Evolutionary conservation across 208 protist species (phyloP), one percentile per base, ranked within the genome.

Genomic region (Trypanosoma theileri): DNA sequence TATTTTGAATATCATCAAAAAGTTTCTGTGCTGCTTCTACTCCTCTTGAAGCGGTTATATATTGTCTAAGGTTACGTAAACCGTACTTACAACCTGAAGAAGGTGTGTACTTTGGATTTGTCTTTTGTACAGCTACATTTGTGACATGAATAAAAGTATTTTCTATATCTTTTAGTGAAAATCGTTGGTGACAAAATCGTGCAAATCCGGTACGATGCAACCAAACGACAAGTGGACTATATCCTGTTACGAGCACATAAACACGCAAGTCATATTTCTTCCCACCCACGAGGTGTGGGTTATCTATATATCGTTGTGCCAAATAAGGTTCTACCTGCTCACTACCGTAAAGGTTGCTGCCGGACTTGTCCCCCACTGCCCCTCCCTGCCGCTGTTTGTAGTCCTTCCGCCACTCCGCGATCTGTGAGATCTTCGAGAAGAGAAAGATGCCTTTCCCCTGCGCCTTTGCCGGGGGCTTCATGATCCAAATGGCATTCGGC

Each of bases 361-460:
- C 21, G n/a, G 48, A 17, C 42, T 76, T 76, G n/a, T 85, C 75
- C 6, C 73, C 64, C 17, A 28, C 22, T 16, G 22, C 16, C 6
- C 56, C 59, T 13, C 55, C 75, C 58, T 81, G 73, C 1, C 84
- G 78, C 59, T 88, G 81, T 61, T 91, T 90, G 57, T 88, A 91
- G 71, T 97, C 86, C 50, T 85, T 86, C 16, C 89, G 91, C 96
- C 96, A 99, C 24, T 98, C 91, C 11, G 88, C 68, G 26, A 99
- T 93, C 69, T 98, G 93, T 12, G 85, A 95, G 13, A 99, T 86
- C 66, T 98, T 98, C 7, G 96, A 93, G 63, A 99, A 97, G 28
- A 99, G 83, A 76, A 99, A 99, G 59, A 99, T 99, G 57, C 97
- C 97, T 66, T 98, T 98, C 6, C 97, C 97, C 74, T 98, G 95